Conservation (phyloP, 257 asterid genomes). For the Eustoma russellianum region DNA sequence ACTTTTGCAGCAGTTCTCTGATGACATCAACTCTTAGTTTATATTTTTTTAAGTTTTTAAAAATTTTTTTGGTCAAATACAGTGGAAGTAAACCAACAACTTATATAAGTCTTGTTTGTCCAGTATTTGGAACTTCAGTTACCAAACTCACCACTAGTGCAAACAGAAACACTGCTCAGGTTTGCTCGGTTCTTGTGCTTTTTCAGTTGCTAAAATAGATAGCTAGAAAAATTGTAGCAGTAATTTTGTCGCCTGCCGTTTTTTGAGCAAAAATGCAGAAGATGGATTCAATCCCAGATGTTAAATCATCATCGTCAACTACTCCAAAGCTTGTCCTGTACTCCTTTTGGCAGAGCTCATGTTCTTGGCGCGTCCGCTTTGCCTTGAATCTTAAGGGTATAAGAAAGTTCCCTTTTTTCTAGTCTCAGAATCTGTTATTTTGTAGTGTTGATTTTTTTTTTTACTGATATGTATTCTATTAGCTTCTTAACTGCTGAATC, state of each 20-base stretch:
- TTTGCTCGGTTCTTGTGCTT: no score
- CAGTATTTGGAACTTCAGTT: no score
- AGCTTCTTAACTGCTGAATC: background rate
- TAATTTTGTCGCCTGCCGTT: no score
- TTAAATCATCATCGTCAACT: slow-evolving; percentile 23
- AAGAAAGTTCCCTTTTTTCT: background rate
- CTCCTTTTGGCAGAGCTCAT: slow-evolving; percentile 83
- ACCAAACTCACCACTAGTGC: no score
- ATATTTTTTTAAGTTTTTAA: no score
- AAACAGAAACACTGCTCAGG: no score
- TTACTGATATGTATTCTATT: background rate
- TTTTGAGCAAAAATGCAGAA: slow-evolving; percentile 14
- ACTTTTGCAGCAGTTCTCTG: no score
- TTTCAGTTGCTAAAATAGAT: background rate
- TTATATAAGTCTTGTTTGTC: background rate
- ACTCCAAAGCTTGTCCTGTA: slow-evolving; percentile 46
- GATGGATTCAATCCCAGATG: slow-evolving; percentile 8
- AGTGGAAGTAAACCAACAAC: background rate
- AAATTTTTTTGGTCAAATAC: no score
- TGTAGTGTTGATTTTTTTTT: background rate
- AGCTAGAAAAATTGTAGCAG: background rate
- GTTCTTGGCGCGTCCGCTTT: slow-evolving; percentile 81
- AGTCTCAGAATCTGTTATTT: background rate
- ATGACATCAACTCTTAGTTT: no score
- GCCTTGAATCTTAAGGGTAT: slow-evolving; percentile 73